Evolutionary conservation across 2,329 filamentous ascomycete species (phyloP), one percentile per base, ranked within the genome.

Genomic region (Talaromyces pinophilus): DNA sequence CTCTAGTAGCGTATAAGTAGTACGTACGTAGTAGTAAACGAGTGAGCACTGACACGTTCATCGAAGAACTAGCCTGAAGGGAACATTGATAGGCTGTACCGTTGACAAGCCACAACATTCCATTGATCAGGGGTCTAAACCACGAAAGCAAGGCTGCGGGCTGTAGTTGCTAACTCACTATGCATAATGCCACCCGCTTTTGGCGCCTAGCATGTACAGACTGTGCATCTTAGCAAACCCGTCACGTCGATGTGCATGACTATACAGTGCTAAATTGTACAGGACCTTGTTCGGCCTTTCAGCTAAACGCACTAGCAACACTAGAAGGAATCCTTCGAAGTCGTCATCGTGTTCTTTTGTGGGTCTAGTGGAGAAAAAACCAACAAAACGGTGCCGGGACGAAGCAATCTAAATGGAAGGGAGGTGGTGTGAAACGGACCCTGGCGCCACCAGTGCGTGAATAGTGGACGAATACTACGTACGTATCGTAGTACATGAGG

Each of bases 251-350:
- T 35, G 52, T 10, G 30, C 52, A 55, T 19, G n/a, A 5, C 30
- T 8, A 44, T 22, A 17, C 44, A 25, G 5, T 44, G 25, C 57
- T 33, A 46, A 60, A 46, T 46, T 30, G 59, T 35, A 55, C 28
- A 55, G 44, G n/a, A 15, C 15, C 25, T 10, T 28, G 40, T 19
- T 52, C 19, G 19, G 33, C 52, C 35, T 62, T 57, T 57, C 60
- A 52, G 22, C 60, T 54, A 42, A 52, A 40, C 22, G 30, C 44
- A 19, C 40, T 62, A 62, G 59, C n/a, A 33, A 19, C 30, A 52
- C n/a, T 63, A 42, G 61, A 63, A 54, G 54, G 48, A 25, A 33
- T 63, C 61, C 61, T 33, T 63, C 61, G 61, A 62, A 50, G 46
- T 63, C 61, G 48, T 55, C 61, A 63, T 44, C 35, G 54, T n/a